Evolutionary conservation across 1,139 yeast species (phyloP).

Genomic region (Yamadazyma taylorii): DNA sequence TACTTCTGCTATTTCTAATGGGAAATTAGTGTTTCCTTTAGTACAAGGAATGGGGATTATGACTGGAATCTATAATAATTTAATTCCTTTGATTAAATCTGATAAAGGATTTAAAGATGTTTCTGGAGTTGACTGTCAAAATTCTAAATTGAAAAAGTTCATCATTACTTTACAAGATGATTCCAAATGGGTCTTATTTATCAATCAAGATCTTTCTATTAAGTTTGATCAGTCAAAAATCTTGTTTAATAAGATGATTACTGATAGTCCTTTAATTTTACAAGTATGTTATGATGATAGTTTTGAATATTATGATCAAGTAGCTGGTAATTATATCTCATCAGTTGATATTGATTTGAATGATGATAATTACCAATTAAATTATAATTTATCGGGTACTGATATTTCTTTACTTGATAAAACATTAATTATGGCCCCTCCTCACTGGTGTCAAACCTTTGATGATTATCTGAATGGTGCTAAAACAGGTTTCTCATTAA

Average conservation of each 20-base stretch:
- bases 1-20: slow-evolving; percentile 9
- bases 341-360: slow-evolving; percentile 21
- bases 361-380: slow-evolving; percentile 47
- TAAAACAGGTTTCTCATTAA: slow-evolving; percentile 44
- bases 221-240: slow-evolving; percentile 8
- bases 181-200: slow-evolving; percentile 49
- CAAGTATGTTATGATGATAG: slow-evolving; percentile 52
- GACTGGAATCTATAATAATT: slow-evolving; percentile 53
- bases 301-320: slow-evolving; percentile 44
- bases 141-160: slow-evolving; percentile 13
- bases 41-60: slow-evolving; percentile 70
- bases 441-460: slow-evolving; percentile 61
- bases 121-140: slow-evolving; percentile 33
- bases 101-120: slow-evolving; percentile 51
- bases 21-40: slow-evolving; percentile 23
- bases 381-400: slow-evolving; percentile 48
- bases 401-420: slow-evolving; percentile 50
- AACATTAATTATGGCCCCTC: slow-evolving; percentile 60
- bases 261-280: slow-evolving; percentile 46
- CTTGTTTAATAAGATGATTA: slow-evolving; percentile 23
- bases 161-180: slow-evolving; percentile 21
- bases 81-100: slow-evolving; percentile 51
- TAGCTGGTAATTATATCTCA: slow-evolving; percentile 60
- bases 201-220: slow-evolving; percentile 17
- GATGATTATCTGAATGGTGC: slow-evolving; percentile 28